phyloP scores from a whole-genome alignment of 2,329 filamentous ascomycete species.

The Exophiala bonariae region DNA sequence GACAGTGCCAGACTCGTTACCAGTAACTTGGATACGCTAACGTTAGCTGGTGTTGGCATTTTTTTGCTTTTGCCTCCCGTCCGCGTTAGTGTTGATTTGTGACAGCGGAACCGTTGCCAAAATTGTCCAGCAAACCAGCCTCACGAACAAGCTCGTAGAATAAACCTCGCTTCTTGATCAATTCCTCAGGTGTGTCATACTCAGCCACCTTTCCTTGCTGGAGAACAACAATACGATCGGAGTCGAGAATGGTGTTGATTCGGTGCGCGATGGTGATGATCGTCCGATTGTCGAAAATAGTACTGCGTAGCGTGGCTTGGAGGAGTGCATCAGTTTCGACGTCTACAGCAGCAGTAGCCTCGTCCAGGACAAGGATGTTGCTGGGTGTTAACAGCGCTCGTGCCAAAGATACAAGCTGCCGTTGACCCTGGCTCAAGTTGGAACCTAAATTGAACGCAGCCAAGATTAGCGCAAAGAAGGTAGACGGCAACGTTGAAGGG shows the following conservation, averaged over 20 bases:
- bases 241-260: conserved; percentile 92
- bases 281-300: conserved; percentile 81
- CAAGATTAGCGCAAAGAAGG: conserved; percentile 7
- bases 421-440: conserved; percentile 92
- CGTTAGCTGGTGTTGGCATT: too few relatives aligned
- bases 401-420: conserved; percentile 89
- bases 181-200: conserved; percentile 80
- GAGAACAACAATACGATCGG: conserved; percentile 88
- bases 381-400: conserved; percentile 91
- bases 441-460: conserved; percentile 60
- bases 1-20: too few relatives aligned
- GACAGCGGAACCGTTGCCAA: conserved; percentile 32
- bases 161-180: conserved; percentile 73
- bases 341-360: conserved; percentile 83
- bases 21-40: too few relatives aligned
- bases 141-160: conserved; percentile 93
- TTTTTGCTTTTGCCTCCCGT: neutral
- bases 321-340: conserved; percentile 67
- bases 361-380: conserved; percentile 95
- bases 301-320: conserved; percentile 63
- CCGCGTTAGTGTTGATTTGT: conserved; percentile 8
- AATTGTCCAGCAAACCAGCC: conserved; percentile 68
- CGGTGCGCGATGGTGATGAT: conserved; percentile 98
- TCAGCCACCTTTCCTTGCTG: conserved; percentile 88
- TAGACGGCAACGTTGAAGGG: conserved; percentile 1